Base-by-base conservation (phyloP, 2,329 filamentous ascomycete genomes). In the Talaromyces marneffei region DNA sequence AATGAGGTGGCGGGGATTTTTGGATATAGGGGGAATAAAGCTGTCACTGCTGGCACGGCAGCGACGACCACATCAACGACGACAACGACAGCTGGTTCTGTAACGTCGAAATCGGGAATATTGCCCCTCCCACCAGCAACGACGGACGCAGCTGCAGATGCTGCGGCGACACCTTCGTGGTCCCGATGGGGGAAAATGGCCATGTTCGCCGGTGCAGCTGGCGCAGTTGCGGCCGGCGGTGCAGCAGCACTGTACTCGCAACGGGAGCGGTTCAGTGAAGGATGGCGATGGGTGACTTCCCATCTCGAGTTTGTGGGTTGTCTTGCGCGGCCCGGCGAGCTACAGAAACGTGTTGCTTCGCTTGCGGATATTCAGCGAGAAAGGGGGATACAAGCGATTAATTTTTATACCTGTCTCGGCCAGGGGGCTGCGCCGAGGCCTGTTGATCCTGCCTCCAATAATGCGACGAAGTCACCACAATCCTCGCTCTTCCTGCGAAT, bases 271-370 rank as follows among this genome's bases (percentile, higher is more conserved):
- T 85, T 97, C 64, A 85, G 83, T 2, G 82, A 88, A 63, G 89
- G 92, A 7, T 87, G 87, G 78, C 80, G 80, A 9, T 97, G 92
- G 92, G 90, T 90, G 14, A 86, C 88, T 16, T 94, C 90, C 37
- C 94, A 99, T 75, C 85, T 99, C 27, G 90, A 94, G 74, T 99
- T 97, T 69, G 90, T 97, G 1, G 91, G 92, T 2, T 95, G 91
- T 69, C 83, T 99, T 7, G 89, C 90, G 53, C 86, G 90, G n/a
- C 86, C 86, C 4, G 89, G 92, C 68, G 92, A 96, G 70, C 79
- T 97, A 65, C 86, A 87, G 67, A 84, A 86, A 70, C 85, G 94
- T 33, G 82, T 96, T 9, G 78, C 80, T n/a, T 82, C 79, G 63
- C 80, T 97, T 72, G 80, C 84, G n/a, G 80, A 82, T 62, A 78